These are phyloP conservation scores for Solanum piurae DNA, from an alignment of 257 asterid genomes.

Conservation along the genomic window DNA sequence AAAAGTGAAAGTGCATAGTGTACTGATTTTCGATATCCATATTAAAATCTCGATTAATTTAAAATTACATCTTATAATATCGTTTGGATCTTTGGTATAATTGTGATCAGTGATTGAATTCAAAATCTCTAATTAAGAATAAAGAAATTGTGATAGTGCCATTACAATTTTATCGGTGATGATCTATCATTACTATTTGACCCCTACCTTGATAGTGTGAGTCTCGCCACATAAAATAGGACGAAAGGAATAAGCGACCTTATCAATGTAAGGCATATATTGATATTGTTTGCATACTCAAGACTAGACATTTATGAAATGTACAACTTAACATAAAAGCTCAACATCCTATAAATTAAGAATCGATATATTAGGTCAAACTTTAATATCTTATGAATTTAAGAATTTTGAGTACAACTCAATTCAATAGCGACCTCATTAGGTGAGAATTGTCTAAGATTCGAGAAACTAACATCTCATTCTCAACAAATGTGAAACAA, in stretches of 20 bases:
- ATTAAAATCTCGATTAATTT: neutral
- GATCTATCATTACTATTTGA: neutral
- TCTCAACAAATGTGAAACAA: neutral
- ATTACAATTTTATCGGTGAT: neutral
- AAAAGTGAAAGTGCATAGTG: neutral
- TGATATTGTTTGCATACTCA: neutral
- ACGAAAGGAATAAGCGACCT: neutral
- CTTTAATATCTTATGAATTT: neutral
- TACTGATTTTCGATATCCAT: neutral
- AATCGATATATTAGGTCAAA: neutral
- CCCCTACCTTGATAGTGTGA: neutral
- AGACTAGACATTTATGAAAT: neutral
- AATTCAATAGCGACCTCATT: neutral
- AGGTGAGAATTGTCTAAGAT: neutral
- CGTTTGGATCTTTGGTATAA: accelerated
- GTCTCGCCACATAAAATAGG: neutral
- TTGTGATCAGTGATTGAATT: neutral
- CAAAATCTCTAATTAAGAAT: neutral
- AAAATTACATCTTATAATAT: neutral
- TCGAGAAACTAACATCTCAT: neutral
- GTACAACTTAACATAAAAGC: neutral
- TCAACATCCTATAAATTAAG: neutral
- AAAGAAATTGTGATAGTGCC: accelerated
- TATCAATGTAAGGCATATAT: neutral
- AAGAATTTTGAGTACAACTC: neutral